Conservation (phyloP, 208 protist species). For the Phytomonas sp. region DNA sequence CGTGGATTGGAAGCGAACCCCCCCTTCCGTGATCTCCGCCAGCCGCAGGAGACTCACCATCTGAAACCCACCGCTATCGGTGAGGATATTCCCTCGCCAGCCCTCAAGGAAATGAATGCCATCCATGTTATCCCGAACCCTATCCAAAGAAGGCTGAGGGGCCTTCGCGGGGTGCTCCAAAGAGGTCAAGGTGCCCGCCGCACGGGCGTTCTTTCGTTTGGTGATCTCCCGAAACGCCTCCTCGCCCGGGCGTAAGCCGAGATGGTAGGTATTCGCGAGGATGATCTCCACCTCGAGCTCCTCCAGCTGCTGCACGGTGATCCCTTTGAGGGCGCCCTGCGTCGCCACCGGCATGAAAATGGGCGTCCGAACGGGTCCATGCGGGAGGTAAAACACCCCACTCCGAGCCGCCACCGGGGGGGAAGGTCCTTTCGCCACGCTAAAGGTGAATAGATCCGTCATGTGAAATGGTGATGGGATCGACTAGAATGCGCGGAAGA, state of each 20-base stretch:
- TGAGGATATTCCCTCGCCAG: constrained; percentile 95
- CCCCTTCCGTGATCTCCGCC: constrained; percentile 96
- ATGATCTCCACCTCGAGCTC: constrained; percentile 94
- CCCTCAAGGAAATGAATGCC: constrained; percentile 97
- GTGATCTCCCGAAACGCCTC: constrained; percentile 71
- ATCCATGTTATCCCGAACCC: constrained; percentile 84
- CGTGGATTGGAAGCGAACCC: constrained; percentile 98
- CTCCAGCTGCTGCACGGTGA: constrained; percentile 92
- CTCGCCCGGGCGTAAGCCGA: constrained; percentile 92
- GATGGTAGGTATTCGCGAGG: constrained; percentile 98
- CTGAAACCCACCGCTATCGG: constrained; percentile 98
- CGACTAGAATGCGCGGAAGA: neutral
- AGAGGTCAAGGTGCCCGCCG: neutral
- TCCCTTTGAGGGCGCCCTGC: constrained; percentile 95
- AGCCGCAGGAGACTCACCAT: constrained; percentile 98
- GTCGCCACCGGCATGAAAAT: constrained; percentile 99
- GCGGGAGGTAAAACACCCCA: constrained; percentile 87
- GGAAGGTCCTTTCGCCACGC: constrained; percentile 41
- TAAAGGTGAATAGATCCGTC: constrained; percentile 57
- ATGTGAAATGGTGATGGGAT: neutral
- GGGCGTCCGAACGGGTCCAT: constrained; percentile 86
- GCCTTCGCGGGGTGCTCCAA: neutral
- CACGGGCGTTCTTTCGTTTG: constrained; percentile 43
- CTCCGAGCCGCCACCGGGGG: constrained; percentile 56
- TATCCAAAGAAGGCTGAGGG: constrained; percentile 1